Conservation (phyloP, 495 filamentous ascomycete genomes). For the Lasiosphaeria hispida region DNA sequence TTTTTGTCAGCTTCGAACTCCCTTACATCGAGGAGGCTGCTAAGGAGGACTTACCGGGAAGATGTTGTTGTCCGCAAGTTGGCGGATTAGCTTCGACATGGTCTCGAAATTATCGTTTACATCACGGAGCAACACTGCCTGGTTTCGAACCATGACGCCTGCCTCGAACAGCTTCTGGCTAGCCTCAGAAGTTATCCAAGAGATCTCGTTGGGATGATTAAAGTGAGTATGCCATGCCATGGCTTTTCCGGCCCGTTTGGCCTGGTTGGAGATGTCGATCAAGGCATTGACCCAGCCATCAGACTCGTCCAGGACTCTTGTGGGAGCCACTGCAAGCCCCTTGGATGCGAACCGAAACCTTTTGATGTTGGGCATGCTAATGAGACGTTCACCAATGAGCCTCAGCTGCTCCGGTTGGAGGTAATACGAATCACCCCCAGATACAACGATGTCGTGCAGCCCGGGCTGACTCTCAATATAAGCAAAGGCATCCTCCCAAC, state of each 20-base stretch:
- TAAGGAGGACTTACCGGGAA: conserved; percentile 43
- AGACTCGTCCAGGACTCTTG: conserved; percentile 45
- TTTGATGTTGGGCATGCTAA: conserved; percentile 41
- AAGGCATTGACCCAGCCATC: conserved; percentile 54
- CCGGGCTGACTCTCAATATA: conserved; percentile 50
- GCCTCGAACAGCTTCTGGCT: conserved; percentile 46
- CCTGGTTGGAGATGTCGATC: conserved; percentile 46
- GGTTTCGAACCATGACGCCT: conserved; percentile 52
- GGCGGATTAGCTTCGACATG: conserved; percentile 49
- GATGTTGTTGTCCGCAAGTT: conserved; percentile 53
- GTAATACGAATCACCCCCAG: conserved; percentile 58
- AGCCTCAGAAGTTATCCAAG: conserved; percentile 55
- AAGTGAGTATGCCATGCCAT: conserved; percentile 62
- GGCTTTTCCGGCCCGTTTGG: conserved; percentile 50
- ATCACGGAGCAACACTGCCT: conserved; percentile 52
- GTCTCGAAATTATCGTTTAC: conserved; percentile 55
- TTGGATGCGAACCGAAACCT: conserved; percentile 58
- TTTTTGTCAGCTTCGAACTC: conserved; percentile 9
- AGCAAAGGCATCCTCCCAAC: conserved; percentile 47
- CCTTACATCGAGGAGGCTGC: background rate
- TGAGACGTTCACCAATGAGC: conserved; percentile 40
- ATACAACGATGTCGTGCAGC: conserved; percentile 55
- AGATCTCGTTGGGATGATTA: conserved; percentile 59
- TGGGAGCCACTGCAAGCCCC: conserved; percentile 53
- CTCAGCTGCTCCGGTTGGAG: conserved; percentile 36